These are phyloP conservation scores for Pythium folliculosum DNA, from an alignment of 352 stramenopile genomes.

Conservation along the genomic window DNA sequence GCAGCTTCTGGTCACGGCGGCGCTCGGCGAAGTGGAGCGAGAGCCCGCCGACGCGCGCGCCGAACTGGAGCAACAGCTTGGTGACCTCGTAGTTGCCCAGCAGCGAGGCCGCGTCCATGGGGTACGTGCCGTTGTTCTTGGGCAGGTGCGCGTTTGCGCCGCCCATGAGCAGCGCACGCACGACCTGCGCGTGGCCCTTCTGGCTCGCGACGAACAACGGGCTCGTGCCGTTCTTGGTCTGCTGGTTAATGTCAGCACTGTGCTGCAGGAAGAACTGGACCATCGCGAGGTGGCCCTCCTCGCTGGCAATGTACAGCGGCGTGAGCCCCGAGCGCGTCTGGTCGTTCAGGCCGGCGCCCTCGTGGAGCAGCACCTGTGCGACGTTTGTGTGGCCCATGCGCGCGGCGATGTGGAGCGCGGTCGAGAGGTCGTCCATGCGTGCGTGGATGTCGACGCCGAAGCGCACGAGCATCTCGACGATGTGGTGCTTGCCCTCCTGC, in stretches of 20 bases:
- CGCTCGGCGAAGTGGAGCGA: slow-evolving; percentile 79
- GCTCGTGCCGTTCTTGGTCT: slow-evolving; percentile 66
- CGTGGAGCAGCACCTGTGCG: slow-evolving; percentile 47
- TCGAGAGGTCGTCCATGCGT: slow-evolving; percentile 77
- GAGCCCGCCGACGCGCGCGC: slow-evolving; percentile 60
- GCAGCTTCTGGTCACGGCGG: slow-evolving; percentile 55
- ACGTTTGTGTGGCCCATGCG: slow-evolving; percentile 76
- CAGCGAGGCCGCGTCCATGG: slow-evolving; percentile 70
- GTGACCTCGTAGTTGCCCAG: slow-evolving; percentile 63
- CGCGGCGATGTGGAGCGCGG: slow-evolving; percentile 79
- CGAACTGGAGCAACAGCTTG: slow-evolving; percentile 63
- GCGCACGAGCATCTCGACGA: slow-evolving; percentile 59
- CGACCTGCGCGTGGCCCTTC: slow-evolving; percentile 57
- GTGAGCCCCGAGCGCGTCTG: slow-evolving; percentile 81
- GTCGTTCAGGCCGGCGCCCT: slow-evolving; percentile 58
- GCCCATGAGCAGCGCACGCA: slow-evolving; percentile 53
- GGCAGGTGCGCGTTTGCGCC: slow-evolving; percentile 54
- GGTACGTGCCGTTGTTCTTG: slow-evolving; percentile 75
- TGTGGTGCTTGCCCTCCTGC: slow-evolving; percentile 69
- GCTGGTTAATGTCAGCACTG: slow-evolving; percentile 33
- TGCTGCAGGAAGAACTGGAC: slow-evolving; percentile 57
- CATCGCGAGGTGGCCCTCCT: slow-evolving; percentile 75
- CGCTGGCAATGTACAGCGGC: slow-evolving; percentile 80
- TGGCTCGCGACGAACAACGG: slow-evolving; percentile 80
- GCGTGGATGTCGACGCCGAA: slow-evolving; percentile 55